A percentile compares a stretch with the other conserved stretches of the same genome.
phyloP scores from a whole-genome alignment of 768 basidiomycete species.

The Russula griseocarnosa region DNA sequence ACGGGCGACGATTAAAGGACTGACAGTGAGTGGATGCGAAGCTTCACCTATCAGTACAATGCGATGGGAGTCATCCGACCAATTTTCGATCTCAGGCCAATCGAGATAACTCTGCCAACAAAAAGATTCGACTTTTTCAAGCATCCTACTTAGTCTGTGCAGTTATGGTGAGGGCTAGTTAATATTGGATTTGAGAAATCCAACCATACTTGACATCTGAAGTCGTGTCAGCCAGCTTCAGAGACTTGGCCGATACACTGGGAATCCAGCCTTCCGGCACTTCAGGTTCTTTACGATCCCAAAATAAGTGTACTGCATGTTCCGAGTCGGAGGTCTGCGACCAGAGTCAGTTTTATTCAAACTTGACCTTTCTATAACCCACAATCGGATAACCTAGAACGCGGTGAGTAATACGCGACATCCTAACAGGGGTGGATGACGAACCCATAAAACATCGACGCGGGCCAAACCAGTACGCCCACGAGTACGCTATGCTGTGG shows the following conservation, averaged over 20 bases:
- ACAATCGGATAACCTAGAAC: constrained; percentile 25
- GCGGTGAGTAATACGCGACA: not conserved
- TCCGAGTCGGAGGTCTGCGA: constrained; percentile 11
- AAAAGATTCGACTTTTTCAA: constrained; percentile 15
- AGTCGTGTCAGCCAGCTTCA: constrained; percentile 6
- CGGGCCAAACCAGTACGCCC: constrained; percentile 23
- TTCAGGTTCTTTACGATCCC: constrained; percentile 21
- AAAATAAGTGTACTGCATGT: constrained; percentile 18
- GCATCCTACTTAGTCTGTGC: constrained; percentile 12
- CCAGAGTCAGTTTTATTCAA: not conserved
- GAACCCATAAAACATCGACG: constrained; percentile 16
- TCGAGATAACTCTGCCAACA: constrained; percentile 15
- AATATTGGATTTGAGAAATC: not conserved
- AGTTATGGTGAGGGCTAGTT: not conserved
- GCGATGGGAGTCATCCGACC: constrained; percentile 25
- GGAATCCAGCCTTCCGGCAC: constrained; percentile 24
- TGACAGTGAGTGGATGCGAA: constrained; percentile 22
- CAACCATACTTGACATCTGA: constrained; percentile 18
- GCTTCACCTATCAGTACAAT: constrained; percentile 28
- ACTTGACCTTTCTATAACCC: not conserved
- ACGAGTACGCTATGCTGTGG: constrained; percentile 8
- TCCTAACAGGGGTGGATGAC: not conserved
- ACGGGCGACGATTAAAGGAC: not conserved
- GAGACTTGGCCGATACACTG: constrained; percentile 3
- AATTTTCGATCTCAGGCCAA: constrained; percentile 25